Evolutionary conservation across 1,284 basidiomycete genomes (phyloP).

Genomic region (Athelia sp.): DNA sequence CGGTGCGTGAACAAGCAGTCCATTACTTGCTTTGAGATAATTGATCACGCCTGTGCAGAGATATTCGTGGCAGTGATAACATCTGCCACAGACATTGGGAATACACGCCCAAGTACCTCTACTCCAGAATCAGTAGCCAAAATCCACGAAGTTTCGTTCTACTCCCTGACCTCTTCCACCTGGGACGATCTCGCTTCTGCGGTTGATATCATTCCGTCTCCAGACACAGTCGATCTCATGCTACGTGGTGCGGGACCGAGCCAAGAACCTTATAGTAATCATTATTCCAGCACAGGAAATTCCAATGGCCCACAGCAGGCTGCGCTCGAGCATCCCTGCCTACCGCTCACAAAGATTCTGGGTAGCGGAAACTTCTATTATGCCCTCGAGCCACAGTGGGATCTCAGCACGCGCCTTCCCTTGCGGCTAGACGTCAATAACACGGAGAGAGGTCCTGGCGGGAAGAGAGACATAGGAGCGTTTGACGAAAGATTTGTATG

Average conservation of each 20-base stretch:
- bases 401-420: slow-evolving; percentile 79
- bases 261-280: not conserved
- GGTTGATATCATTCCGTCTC: slow-evolving; percentile 42
- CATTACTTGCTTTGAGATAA: not conserved
- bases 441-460: slow-evolving; percentile 33
- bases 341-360: slow-evolving; percentile 87
- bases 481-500: slow-evolving; percentile 85
- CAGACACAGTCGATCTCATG: slow-evolving; percentile 46
- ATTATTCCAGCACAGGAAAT: slow-evolving; percentile 6
- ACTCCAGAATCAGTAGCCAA: slow-evolving; percentile 59
- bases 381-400: slow-evolving; percentile 78
- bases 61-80: slow-evolving; percentile 77
- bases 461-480: slow-evolving; percentile 49
- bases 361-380: slow-evolving; percentile 94
- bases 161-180: slow-evolving; percentile 59
- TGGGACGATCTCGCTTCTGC: slow-evolving; percentile 67
- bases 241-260: slow-evolving; percentile 34
- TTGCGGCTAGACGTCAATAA: slow-evolving; percentile 46
- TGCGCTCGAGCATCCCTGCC: slow-evolving; percentile 85
- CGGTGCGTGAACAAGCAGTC: slow-evolving; percentile 35
- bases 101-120: slow-evolving; percentile 59
- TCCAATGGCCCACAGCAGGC: slow-evolving; percentile 39
- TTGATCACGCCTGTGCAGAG: slow-evolving; percentile 38
- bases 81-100: slow-evolving; percentile 73
- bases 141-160: slow-evolving; percentile 78